phyloP scores from a whole-genome alignment of 2,329 filamentous ascomycete genomes.

The Curvularia hawaiiensis region DNA sequence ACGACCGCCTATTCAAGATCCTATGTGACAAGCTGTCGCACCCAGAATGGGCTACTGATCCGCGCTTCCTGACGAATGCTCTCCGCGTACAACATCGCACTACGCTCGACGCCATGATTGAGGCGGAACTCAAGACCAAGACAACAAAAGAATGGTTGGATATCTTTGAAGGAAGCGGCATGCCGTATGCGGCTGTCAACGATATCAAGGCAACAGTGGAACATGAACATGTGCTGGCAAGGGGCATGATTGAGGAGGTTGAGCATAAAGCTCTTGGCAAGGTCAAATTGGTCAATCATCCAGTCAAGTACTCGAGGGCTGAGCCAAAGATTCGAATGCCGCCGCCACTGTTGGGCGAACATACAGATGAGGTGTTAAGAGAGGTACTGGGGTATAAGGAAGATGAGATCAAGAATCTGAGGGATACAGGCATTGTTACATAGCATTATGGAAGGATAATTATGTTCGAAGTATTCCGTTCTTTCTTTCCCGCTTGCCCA shows the following conservation, averaged over 20 bases:
- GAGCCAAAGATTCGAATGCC: conserved; percentile 74
- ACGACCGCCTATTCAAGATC: conserved; percentile 65
- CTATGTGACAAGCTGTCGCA: conserved; percentile 62
- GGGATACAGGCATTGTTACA: conserved; percentile 18
- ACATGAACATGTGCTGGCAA: conserved; percentile 77
- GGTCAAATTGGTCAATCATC: conserved; percentile 88
- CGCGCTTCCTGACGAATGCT: conserved; percentile 63
- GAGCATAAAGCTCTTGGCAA: conserved; percentile 81
- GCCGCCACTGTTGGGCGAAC: conserved; percentile 75
- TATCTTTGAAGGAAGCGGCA: conserved; percentile 83
- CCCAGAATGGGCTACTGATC: conserved; percentile 63
- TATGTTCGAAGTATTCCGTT: no score
- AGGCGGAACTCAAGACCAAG: conserved; percentile 71
- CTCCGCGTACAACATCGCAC: conserved; percentile 69
- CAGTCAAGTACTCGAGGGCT: conserved; percentile 88
- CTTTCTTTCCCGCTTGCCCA: neutral
- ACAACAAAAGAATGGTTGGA: conserved; percentile 89
- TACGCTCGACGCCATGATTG: conserved; percentile 79
- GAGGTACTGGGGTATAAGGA: conserved; percentile 37
- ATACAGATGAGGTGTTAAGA: conserved; percentile 42
- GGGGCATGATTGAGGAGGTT: conserved; percentile 87
- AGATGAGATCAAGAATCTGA: conserved; percentile 26
- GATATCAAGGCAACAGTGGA: conserved; percentile 84
- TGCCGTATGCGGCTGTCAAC: conserved; percentile 94
- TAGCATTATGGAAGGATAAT: conserved; percentile 9